Base-by-base conservation (phyloP, 345 rosid species). In the Rhodamnia argentea region DNA sequence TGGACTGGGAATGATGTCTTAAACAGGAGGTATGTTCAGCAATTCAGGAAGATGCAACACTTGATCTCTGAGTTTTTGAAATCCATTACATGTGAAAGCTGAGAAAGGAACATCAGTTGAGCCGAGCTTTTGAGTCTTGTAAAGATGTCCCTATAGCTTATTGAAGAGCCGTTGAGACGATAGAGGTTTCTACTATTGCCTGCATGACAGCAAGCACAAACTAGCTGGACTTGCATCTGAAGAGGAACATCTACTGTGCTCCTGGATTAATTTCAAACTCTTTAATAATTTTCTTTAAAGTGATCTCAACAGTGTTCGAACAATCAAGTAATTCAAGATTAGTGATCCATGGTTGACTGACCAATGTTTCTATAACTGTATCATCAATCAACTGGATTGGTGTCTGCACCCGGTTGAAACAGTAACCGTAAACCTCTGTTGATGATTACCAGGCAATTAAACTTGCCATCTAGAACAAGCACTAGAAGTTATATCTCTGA, bases 1-100 rank as follows among this genome's bases (percentile, higher is more conserved):
- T 96, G 99, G 99, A 97, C 99, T 18, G 99, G 99, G 58, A 94
- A 96, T 91, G 99, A 96, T 52, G 98, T 96, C 57, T 86, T 97
- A 83, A 97, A 97, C 90, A 90, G 99, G 88, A 93, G 99, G 99
- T 94, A 92, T 56, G 87, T 26, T 42, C 52, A 23, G 42, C 27
- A 58, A 44, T 59, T 82, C 20, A 12, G 56, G 56, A 47, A 51
- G 40, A 51, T 82, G 32, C 37, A n/a, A 51, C 23, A 16, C 40
- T 82, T 47, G 32, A 47, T 47, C 29, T 13, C 83, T 82, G 83
- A 24, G 53, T 8, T 27, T 82, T 29, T 24, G 15, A 13, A 82
- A 53, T 26, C 56, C 7, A 14, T 23, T 26, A 7, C 24, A 14
- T n/a, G 42, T 51, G 42, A 44, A 82, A 70, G 40, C 81, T 70